phyloP scores from a whole-genome alignment of 108 stramenopile genomes.

The Skeletonema menzelii region DNA sequence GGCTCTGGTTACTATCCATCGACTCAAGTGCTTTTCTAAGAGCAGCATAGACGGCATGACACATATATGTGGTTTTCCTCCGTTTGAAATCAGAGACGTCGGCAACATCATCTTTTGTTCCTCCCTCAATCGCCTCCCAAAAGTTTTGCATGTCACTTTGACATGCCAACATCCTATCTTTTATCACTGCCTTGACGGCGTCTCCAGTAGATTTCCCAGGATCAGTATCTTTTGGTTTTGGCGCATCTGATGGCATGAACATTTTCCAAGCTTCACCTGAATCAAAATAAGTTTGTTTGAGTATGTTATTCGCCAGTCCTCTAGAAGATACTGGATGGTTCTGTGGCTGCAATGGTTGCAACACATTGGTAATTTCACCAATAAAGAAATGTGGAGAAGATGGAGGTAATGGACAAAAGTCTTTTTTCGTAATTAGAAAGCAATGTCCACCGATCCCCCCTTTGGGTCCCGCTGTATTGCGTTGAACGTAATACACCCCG shows the following conservation, averaged over 20 bases:
- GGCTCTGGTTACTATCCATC: not conserved
- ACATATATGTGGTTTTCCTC: not conserved
- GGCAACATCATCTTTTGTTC: too few relatives aligned
- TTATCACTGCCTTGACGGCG: not conserved
- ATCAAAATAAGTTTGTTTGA: not conserved
- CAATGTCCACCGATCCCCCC: too few relatives aligned
- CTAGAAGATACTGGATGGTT: not conserved
- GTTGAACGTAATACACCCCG: not conserved
- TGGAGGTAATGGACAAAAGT: not conserved
- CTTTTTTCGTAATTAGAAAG: not conserved
- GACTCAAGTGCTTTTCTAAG: not conserved
- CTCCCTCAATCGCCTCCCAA: not conserved
- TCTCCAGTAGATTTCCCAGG: not conserved
- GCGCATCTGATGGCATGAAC: not conserved
- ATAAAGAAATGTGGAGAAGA: not conserved
- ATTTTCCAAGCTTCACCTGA: not conserved
- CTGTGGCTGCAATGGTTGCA: not conserved
- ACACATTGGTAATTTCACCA: not conserved
- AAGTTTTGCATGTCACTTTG: not conserved
- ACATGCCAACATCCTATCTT: not conserved
- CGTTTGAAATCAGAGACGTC: not conserved
- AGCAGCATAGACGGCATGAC: not conserved
- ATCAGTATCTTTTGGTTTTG: not conserved
- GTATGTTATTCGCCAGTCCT: not conserved
- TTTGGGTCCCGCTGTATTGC: too few relatives aligned